Evolutionary conservation across 2,329 filamentous ascomycete species (phyloP).

Genomic region (Plectosphaerella sp.): DNA sequence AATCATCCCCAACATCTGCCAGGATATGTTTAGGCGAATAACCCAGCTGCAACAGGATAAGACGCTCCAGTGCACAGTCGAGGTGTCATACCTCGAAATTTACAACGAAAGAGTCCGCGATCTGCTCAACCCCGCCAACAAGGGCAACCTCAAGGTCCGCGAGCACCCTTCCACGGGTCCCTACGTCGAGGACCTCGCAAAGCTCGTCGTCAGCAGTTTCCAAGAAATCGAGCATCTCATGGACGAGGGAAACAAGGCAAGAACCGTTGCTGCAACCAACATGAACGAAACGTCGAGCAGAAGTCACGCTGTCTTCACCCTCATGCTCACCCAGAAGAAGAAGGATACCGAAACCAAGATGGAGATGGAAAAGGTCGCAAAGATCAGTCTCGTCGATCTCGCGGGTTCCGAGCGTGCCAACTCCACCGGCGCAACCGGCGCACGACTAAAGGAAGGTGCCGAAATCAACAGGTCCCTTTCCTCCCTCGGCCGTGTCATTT

Average conservation of each 20-base stretch:
- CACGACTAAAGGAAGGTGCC: constrained; percentile 91
- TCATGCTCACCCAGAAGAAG: constrained; percentile 91
- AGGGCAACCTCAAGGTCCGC: constrained; percentile 93
- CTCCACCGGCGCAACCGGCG: constrained; percentile 95
- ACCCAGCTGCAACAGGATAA: constrained; percentile 64
- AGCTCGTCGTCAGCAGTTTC: constrained; percentile 89
- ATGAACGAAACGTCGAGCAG: constrained; percentile 99
- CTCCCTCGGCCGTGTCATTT: constrained; percentile 95
- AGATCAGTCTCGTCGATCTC: constrained; percentile 96
- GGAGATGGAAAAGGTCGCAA: constrained; percentile 96
- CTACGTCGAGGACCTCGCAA: constrained; percentile 96
- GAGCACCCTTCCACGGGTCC: constrained; percentile 97
- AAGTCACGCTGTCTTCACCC: constrained; percentile 95
- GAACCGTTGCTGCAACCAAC: constrained; percentile 96
- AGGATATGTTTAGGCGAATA: constrained; percentile 95
- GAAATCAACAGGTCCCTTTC: constrained; percentile 98
- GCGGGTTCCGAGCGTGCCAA: constrained; percentile 95
- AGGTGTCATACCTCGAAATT: constrained; percentile 98
- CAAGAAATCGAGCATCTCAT: constrained; percentile 95
- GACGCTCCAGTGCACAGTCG: constrained; percentile 82
- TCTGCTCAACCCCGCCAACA: constrained; percentile 89
- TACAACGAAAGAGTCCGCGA: constrained; percentile 98
- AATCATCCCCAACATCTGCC: constrained; percentile 94
- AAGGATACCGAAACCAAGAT: constrained; percentile 90
- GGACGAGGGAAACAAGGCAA: constrained; percentile 98